These are phyloP conservation scores for Russula ochroleuca DNA, from an alignment of 768 basidiomycete genomes.

Conservation along the genomic window DNA sequence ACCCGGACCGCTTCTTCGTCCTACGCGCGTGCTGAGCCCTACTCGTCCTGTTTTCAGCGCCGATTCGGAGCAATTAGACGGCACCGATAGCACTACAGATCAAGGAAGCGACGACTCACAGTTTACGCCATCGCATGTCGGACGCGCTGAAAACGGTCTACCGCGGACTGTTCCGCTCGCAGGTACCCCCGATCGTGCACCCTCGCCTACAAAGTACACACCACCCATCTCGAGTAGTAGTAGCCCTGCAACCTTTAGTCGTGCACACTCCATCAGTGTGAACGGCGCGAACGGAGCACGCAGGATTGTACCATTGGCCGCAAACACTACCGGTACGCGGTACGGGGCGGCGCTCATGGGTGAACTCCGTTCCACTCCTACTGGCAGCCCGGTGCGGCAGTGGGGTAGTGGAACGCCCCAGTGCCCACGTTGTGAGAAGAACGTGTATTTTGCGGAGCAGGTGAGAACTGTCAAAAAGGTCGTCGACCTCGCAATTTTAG, in stretches of 20 bases:
- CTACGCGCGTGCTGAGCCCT: constrained; percentile 42
- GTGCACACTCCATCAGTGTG: constrained; percentile 9
- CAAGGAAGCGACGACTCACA: constrained; percentile 32
- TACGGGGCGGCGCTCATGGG: constrained; percentile 55
- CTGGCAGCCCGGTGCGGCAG: constrained; percentile 33
- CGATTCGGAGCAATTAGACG: constrained; percentile 10
- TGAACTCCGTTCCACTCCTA: constrained; percentile 30
- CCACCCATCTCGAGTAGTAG: background rate
- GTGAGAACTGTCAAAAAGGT: constrained; percentile 34
- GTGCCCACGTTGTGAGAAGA: constrained; percentile 68
- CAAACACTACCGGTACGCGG: constrained; percentile 57
- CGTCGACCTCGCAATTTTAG: background rate
- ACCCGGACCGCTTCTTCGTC: constrained; percentile 37
- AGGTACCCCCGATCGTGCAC: constrained; percentile 26
- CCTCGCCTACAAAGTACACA: constrained; percentile 12
- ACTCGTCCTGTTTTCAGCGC: constrained; percentile 22
- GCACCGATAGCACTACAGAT: constrained; percentile 16
- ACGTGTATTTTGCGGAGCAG: constrained; percentile 85
- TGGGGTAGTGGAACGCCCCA: constrained; percentile 57
- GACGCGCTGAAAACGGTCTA: constrained; percentile 45
- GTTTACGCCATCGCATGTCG: constrained; percentile 43
- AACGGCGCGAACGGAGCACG: constrained; percentile 1
- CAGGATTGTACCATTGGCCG: constrained; percentile 35
- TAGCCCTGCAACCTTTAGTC: constrained; percentile 18
- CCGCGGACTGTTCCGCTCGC: constrained; percentile 50